A percentile compares a stretch with the other conserved stretches of the same genome.
Evolutionary conservation across 768 basidiomycete genomes (phyloP).

Genomic region (Rickenella mellea): DNA sequence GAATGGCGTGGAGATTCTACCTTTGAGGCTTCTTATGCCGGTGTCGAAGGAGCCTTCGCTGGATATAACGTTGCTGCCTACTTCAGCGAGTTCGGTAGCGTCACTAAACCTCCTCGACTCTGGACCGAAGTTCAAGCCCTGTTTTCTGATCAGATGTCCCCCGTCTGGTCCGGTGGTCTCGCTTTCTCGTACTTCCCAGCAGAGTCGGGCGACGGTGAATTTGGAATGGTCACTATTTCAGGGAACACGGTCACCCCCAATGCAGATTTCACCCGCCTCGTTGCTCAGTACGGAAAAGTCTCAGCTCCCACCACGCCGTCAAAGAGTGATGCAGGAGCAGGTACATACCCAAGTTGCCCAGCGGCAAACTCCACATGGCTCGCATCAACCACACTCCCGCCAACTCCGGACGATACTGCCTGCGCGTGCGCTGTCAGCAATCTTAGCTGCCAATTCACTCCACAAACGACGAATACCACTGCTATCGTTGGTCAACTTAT

Average conservation of each 20-base stretch:
- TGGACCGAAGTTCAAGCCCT: conserved; percentile 77
- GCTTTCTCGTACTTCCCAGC: conserved; percentile 91
- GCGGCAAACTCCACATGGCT: conserved; percentile 45
- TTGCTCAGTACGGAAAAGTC: conserved; percentile 48
- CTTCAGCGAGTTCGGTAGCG: conserved; percentile 85
- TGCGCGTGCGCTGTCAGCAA: conserved; percentile 65
- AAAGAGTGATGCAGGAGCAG: conserved; percentile 39
- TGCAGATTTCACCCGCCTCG: conserved; percentile 59
- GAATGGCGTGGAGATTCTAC: conserved; percentile 73
- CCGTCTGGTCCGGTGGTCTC: conserved; percentile 81
- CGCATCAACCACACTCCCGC: conserved; percentile 64
- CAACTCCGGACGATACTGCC: conserved; percentile 74
- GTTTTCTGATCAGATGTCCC: conserved; percentile 61
- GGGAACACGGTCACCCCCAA: conserved; percentile 52
- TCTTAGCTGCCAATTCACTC: conserved; percentile 68
- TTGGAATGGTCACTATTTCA: conserved; percentile 79
- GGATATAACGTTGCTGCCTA: conserved; percentile 75
- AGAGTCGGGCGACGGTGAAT: conserved; percentile 57
- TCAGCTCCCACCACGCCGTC: conserved; percentile 55
- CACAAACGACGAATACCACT: conserved; percentile 49
- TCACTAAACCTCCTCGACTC: conserved; percentile 46
- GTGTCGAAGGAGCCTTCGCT: conserved; percentile 43
- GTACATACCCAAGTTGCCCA: conserved; percentile 54
- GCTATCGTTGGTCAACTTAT: conserved; percentile 51
- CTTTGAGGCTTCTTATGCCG: conserved; percentile 47